Conservation (phyloP, 1,284 basidiomycete genomes). For the Amylostereum chailletii region DNA sequence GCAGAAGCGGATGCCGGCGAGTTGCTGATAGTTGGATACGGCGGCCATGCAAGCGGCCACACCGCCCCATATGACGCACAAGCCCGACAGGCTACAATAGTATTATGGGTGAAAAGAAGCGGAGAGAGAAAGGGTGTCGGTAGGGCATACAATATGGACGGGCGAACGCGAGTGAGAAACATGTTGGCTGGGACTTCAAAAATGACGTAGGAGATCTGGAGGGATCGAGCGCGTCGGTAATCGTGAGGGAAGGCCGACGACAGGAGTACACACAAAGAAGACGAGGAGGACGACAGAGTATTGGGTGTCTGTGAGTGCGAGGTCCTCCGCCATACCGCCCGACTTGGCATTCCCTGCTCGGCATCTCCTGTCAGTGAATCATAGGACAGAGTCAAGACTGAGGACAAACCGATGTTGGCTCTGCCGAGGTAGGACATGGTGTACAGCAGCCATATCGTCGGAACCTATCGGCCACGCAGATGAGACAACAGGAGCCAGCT, state of each 20-base stretch:
- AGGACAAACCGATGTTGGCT: slow-evolving; percentile 17
- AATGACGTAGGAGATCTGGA: not conserved
- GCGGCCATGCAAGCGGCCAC: slow-evolving; percentile 16
- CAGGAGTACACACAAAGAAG: slow-evolving; percentile 18
- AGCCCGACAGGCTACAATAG: slow-evolving; percentile 10
- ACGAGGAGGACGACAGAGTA: slow-evolving; percentile 16
- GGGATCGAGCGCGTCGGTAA: not conserved
- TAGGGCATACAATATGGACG: slow-evolving; percentile 1
- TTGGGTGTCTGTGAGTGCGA: slow-evolving; percentile 19
- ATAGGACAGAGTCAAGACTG: not conserved
- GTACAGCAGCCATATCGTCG: slow-evolving; percentile 12
- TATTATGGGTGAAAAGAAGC: not conserved
- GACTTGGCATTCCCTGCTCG: slow-evolving; percentile 24
- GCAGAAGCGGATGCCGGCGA: slow-evolving; percentile 20
- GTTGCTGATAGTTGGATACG: slow-evolving; percentile 12
- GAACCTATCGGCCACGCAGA: not conserved
- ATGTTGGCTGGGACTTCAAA: slow-evolving; percentile 1
- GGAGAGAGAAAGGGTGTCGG: not conserved
- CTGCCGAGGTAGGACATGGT: slow-evolving; percentile 13
- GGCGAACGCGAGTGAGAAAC: slow-evolving; percentile 1
- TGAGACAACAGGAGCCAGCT: not conserved
- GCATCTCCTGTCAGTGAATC: not conserved
- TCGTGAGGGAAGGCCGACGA: not conserved
- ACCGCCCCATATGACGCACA: slow-evolving; percentile 15
- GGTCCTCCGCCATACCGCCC: slow-evolving; percentile 25